Percentiles rank a stretch among this genome's conserved stretches.
Evolutionary conservation across 2,329 filamentous ascomycete species (phyloP).

Genomic region (Trichophaea hybrida): DNA sequence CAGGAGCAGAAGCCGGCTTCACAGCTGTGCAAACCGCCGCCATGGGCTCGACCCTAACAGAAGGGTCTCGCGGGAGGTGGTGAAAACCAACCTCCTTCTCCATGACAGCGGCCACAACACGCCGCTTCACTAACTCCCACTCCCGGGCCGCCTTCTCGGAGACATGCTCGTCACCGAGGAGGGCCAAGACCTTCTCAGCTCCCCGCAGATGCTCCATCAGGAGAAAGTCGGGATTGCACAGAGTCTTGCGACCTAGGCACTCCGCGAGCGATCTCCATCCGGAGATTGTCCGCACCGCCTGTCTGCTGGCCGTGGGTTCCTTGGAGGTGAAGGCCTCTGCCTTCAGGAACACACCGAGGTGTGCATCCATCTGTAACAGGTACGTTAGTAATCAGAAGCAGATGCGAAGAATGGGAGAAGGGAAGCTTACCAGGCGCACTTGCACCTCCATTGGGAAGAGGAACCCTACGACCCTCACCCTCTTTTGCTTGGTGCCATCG

Average conservation of each 20-base stretch:
- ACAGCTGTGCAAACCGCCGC: no score
- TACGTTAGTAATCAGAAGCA: no score
- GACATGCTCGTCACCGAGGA: constrained; percentile 7
- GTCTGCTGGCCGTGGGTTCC: neutral
- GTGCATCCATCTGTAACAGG: no score
- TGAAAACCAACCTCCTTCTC: no score
- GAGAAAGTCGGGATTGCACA: constrained; percentile 13
- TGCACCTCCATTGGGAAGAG: neutral
- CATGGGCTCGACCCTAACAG: no score
- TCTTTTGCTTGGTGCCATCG: neutral
- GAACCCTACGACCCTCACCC: neutral
- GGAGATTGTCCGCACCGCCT: neutral
- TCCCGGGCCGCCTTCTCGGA: neutral
- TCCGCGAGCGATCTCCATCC: neutral
- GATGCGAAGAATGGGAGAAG: neutral
- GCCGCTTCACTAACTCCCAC: no score
- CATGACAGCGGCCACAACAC: no score
- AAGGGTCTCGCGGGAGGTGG: no score
- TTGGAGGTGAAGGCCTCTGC: neutral
- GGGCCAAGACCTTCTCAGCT: constrained; percentile 9
- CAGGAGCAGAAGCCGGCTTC: no score
- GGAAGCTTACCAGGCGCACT: neutral
- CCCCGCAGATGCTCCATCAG: constrained; percentile 15
- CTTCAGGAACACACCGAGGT: neutral
- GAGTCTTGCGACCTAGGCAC: neutral